Base-by-base conservation (phyloP, 2,329 filamentous ascomycete species). In the Colletotrichum eremochloae region DNA sequence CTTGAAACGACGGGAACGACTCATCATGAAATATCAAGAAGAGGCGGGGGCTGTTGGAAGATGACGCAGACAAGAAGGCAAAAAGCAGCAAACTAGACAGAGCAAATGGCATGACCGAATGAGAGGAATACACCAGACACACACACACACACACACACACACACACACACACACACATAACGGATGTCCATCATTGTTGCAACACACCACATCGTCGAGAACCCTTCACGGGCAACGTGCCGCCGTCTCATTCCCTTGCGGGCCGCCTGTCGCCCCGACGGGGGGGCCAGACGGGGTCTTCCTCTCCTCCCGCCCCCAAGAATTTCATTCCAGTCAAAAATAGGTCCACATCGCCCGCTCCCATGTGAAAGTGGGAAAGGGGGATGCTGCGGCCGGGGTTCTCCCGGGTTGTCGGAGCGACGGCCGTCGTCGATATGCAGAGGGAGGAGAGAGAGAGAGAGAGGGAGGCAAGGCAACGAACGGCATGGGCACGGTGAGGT, bases 321-420 rank as follows among this genome's bases (percentile, higher is more conserved):
- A 36, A 36, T 36, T 36, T 8, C 33, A 14, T 20, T 33, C 42
- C 29, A 44, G 42, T 44, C 42, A 8, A n/a, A 14, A 24, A 24
- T 24, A 24, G 24, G 7, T 33, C 2, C 44, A 24, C 24, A 24
- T 24, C 24, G 24, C 24, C 24, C 24, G 24, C 24, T 24, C 33
- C n/a, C 46, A 63, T 38, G 60, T 42, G 60, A 52, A 62, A 29
- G 5, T 14, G 24, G 20, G 20, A 7, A 3, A 8, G 12, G 44
- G 20, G 8, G 8, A 20, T 18, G 2, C 1, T 2, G 44, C 20
- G 44, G 44, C 42, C 42, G 5, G 42, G 42, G 24, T 24, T 24
- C 42, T 44, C 42, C 44, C 31, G 46, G 50, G 60, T 63, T 63
- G 46, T 46, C 18, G 36, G 46, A 63, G 60, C 6, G 36, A 63